A percentile compares a stretch with the other conserved stretches of the same genome.
These are phyloP conservation scores for Fusarium sp. DNA, from an alignment of 2,329 filamentous ascomycete genomes.

Conservation along the genomic window DNA sequence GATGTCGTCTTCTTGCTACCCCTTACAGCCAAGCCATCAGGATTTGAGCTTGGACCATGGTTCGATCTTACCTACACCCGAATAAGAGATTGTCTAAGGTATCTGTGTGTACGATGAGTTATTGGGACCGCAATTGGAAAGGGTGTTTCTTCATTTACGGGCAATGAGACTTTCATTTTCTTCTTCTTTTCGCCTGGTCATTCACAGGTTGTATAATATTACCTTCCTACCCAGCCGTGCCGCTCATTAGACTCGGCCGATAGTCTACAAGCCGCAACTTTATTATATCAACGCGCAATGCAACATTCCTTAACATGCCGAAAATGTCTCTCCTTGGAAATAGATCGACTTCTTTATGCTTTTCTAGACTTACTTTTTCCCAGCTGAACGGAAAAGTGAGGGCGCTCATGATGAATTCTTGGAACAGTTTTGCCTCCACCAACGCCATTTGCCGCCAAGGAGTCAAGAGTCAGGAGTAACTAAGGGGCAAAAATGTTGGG, in stretches of 20 bases:
- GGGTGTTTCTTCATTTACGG: neutral
- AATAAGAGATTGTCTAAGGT: neutral
- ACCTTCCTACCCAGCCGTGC: neutral
- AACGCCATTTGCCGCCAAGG: neutral
- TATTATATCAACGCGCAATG: conserved; percentile 12
- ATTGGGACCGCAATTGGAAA: conserved; percentile 1
- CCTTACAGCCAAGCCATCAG: neutral
- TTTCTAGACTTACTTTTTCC: neutral
- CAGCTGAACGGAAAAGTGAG: neutral
- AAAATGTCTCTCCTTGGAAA: neutral
- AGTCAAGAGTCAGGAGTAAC: neutral
- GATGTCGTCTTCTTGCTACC: conserved; percentile 6
- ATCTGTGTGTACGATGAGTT: conserved; percentile 12
- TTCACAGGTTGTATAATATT: neutral
- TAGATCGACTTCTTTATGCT: conserved; percentile 6
- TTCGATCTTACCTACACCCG: conserved; percentile 2
- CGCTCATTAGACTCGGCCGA: conserved; percentile 16
- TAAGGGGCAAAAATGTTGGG: neutral
- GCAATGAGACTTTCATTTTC: conserved; percentile 6
- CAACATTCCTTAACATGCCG: conserved; percentile 28
- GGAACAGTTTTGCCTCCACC: neutral
- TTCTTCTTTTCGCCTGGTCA: neutral
- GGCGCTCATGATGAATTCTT: conserved; percentile 2
- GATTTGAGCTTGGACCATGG: neutral
- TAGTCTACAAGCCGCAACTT: conserved; percentile 22